Conservation (phyloP, 2,329 filamentous ascomycete species). For the Trichoderma breve region DNA sequence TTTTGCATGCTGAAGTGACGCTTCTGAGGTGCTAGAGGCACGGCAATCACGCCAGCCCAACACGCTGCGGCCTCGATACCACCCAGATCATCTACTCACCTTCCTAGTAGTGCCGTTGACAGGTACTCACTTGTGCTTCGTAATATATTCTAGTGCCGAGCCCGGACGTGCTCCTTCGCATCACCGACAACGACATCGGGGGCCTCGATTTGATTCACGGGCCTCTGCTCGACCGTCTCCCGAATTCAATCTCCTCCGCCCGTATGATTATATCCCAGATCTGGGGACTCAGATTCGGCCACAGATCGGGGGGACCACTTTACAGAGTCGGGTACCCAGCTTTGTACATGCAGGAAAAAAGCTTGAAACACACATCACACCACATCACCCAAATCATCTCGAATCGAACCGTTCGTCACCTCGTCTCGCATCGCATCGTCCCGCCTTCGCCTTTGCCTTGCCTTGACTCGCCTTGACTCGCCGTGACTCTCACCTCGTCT, state of each 20-base stretch:
- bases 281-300: background rate
- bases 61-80: slow-evolving; percentile 8
- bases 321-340: background rate
- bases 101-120: background rate
- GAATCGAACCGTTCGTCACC: background rate
- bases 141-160: background rate
- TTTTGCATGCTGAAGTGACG: slow-evolving; percentile 19
- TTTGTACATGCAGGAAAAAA: slow-evolving; percentile 1
- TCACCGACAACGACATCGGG: background rate
- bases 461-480: background rate
- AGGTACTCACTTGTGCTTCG: background rate
- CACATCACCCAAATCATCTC: background rate
- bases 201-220: background rate
- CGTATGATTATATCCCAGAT: background rate
- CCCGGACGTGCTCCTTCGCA: background rate
- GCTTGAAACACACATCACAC: background rate
- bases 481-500: background rate
- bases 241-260: background rate
- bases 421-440: background rate
- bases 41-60: slow-evolving; percentile 3
- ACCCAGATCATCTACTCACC: background rate
- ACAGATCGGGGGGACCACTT: slow-evolving; percentile 1
- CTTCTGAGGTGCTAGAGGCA: background rate
- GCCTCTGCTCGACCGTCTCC: background rate
- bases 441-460: background rate